phyloP scores from a whole-genome alignment of 345 rosid genomes.

The Eucalyptus polybractea region DNA sequence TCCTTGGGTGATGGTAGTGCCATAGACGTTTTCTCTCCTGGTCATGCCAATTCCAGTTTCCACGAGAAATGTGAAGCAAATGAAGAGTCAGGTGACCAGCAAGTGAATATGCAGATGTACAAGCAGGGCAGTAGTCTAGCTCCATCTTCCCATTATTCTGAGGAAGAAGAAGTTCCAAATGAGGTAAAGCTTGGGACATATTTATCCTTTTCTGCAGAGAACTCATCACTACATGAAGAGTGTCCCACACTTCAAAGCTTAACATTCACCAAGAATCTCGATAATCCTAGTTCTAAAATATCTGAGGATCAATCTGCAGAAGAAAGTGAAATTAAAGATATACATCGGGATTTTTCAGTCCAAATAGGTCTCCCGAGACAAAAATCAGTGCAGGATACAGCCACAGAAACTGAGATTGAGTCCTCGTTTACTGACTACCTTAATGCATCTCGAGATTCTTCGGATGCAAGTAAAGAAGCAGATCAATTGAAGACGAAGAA shows the following conservation, averaged over 20 bases:
- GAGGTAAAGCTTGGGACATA: constrained; percentile 10
- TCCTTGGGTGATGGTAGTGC: neutral
- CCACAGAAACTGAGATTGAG: constrained; percentile 59
- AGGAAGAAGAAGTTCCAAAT: constrained; percentile 51
- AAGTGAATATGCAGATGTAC: neutral
- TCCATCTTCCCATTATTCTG: constrained; percentile 41
- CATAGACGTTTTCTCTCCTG: neutral
- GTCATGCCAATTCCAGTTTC: neutral
- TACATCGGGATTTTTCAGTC: neutral
- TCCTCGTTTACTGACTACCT: constrained; percentile 53
- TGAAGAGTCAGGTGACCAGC: neutral
- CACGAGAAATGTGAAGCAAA: neutral
- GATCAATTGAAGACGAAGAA: constrained; percentile 24
- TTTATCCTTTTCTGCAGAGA: constrained; percentile 5
- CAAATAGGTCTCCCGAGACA: constrained; percentile 14
- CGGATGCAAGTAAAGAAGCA: constrained; percentile 34
- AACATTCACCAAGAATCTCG: constrained; percentile 42
- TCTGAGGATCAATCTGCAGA: constrained; percentile 30
- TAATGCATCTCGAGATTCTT: constrained; percentile 63
- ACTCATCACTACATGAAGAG: constrained; percentile 4
- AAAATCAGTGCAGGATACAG: constrained; percentile 60
- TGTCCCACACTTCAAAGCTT: constrained; percentile 30
- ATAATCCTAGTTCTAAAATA: constrained; percentile 28
- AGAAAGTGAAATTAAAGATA: constrained; percentile 37
- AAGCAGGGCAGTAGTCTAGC: constrained; percentile 39